These are phyloP conservation scores for Cyberlindnera mrakii DNA, from an alignment of 805 yeast genomes.

Conservation along the genomic window DNA sequence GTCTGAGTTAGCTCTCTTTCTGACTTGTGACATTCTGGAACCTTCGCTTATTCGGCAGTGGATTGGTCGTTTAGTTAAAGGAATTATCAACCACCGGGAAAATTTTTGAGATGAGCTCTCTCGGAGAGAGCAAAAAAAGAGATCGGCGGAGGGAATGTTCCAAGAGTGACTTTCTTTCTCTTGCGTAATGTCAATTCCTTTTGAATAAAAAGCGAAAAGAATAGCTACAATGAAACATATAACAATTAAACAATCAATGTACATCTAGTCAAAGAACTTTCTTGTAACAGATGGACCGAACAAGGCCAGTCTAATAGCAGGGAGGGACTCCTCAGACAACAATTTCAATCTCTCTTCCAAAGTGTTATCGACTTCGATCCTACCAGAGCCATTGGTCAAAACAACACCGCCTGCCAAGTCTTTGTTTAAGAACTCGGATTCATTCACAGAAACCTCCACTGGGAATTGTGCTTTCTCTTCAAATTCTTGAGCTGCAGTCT, in stretches of 20 bases:
- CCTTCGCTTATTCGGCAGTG: no score
- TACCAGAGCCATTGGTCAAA: constrained; percentile 63
- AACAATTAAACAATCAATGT: neutral
- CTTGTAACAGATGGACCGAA: constrained; percentile 82
- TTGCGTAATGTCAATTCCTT: neutral
- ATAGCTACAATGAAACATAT: no score
- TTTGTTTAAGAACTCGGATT: constrained; percentile 49
- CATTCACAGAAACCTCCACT: constrained; percentile 51
- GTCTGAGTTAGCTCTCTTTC: constrained; percentile 15
- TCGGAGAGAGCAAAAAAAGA: neutral
- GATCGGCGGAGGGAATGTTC: neutral
- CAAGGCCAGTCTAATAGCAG: constrained; percentile 85
- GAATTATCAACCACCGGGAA: neutral
- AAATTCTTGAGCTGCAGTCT: constrained; percentile 56
- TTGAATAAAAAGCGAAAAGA: no score
- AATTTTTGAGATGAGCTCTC: neutral
- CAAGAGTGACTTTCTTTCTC: neutral
- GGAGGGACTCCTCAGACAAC: constrained; percentile 78
- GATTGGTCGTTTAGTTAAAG: no score
- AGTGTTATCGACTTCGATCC: constrained; percentile 87
- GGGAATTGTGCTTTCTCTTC: constrained; percentile 55
- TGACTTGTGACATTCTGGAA: constrained; percentile 5
- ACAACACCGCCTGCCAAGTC: constrained; percentile 83
- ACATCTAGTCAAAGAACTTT: constrained; percentile 77
- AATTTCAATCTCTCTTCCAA: constrained; percentile 88